Percentiles rank a stretch among this genome's conserved stretches.
These are phyloP conservation scores for Apium graveolens DNA, from an alignment of 129 eudicot genomes.

Conservation along the genomic window DNA sequence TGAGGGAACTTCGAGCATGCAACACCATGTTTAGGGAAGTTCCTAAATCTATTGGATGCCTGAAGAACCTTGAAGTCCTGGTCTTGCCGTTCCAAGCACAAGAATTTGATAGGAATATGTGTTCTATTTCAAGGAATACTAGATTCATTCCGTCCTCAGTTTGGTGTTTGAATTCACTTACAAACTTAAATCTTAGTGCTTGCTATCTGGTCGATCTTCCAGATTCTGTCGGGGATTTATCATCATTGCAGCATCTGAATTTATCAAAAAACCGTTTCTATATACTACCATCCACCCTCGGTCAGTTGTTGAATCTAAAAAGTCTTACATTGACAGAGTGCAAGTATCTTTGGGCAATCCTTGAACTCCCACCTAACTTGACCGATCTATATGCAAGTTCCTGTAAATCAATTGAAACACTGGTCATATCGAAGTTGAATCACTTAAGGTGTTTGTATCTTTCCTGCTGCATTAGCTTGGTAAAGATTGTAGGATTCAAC, in stretches of 20 bases:
- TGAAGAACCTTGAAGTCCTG: neutral
- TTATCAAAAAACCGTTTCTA: neutral
- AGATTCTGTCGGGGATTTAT: neutral
- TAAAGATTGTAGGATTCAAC: neutral
- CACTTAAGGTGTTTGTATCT: neutral
- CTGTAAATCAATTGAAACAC: neutral
- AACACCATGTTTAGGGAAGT: neutral
- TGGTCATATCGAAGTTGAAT: neutral
- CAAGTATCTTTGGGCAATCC: neutral
- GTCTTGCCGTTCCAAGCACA: neutral
- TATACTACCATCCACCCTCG: neutral
- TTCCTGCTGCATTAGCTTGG: neutral
- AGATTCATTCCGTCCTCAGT: no score
- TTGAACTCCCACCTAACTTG: neutral
- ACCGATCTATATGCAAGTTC: neutral
- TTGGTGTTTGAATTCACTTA: no score
- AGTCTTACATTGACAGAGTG: neutral
- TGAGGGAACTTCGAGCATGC: neutral
- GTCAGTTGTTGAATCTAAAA: neutral
- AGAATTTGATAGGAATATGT: neutral
- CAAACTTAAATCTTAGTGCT: no score
- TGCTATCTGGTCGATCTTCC: neutral
- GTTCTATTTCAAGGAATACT: no score
- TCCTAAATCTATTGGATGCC: neutral
- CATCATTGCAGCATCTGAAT: neutral